These are phyloP conservation scores for Trametes maxima DNA, from an alignment of 768 basidiomycete genomes.

Conservation along the genomic window DNA sequence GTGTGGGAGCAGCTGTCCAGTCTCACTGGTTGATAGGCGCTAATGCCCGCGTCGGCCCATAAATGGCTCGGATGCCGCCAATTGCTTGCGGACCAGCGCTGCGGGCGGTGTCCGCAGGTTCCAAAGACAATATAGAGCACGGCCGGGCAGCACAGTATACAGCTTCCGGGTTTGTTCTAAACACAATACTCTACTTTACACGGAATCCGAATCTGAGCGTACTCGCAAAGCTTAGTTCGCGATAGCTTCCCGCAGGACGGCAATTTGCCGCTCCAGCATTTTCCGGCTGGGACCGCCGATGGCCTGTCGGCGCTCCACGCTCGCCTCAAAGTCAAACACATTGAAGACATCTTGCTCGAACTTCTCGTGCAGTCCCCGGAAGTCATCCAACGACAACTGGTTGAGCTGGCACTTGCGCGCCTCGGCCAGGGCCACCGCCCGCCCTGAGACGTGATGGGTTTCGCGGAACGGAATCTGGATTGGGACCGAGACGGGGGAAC, in stretches of 20 bases:
- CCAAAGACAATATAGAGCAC: neutral
- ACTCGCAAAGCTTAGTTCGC: constrained; percentile 24
- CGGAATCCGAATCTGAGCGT: neutral
- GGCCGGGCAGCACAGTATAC: neutral
- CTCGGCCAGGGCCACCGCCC: constrained; percentile 94
- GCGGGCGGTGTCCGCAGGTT: neutral
- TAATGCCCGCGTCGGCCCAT: neutral
- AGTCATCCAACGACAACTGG: constrained; percentile 79
- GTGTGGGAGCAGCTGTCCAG: constrained; percentile 16
- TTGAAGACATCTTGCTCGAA: constrained; percentile 81
- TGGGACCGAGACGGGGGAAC: constrained; percentile 4
- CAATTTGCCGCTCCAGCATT: constrained; percentile 86
- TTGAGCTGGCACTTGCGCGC: constrained; percentile 77
- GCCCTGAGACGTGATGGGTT: constrained; percentile 97
- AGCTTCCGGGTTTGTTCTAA: neutral
- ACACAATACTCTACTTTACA: neutral
- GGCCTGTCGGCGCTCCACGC: constrained; percentile 88
- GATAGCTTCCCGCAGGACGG: constrained; percentile 67
- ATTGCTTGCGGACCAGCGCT: neutral
- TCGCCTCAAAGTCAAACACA: constrained; percentile 95
- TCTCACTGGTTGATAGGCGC: constrained; percentile 18
- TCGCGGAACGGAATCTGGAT: constrained; percentile 94
- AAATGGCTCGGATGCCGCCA: neutral
- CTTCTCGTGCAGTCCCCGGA: constrained; percentile 68
- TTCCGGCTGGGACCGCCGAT: constrained; percentile 89